Conservation (phyloP, 352 stramenopile genomes). For the Phytophthora fragariae region DNA sequence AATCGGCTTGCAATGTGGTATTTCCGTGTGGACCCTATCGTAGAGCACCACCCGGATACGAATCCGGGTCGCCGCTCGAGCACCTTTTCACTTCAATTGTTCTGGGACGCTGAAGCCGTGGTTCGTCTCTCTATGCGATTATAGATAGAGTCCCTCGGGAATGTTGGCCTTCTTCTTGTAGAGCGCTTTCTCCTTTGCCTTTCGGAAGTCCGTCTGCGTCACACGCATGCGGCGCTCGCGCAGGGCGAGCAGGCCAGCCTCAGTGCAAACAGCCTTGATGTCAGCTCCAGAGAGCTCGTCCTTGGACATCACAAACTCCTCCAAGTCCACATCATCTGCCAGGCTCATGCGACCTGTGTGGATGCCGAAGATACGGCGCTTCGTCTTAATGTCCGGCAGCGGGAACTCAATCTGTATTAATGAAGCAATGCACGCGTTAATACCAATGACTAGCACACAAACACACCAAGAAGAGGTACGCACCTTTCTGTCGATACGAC, state of each 20-base stretch:
- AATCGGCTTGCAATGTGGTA: constrained; percentile 34
- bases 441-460: not conserved
- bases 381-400: constrained; percentile 99
- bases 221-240: constrained; percentile 99
- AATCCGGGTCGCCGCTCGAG: constrained; percentile 3
- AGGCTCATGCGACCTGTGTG: constrained; percentile 99
- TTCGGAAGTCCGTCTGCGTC: constrained; percentile 99
- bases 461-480: not conserved
- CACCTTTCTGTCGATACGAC: constrained; percentile 99
- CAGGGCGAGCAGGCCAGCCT: constrained; percentile 98
- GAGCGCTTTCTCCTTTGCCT: constrained; percentile 99
- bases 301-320: constrained; percentile 99
- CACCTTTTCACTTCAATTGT: constrained; percentile 4
- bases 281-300: constrained; percentile 99
- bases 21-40: constrained; percentile 29
- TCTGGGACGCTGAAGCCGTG: constrained; percentile 12
- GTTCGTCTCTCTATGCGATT: constrained; percentile 52
- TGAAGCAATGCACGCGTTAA: constrained; percentile 19
- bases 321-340: constrained; percentile 98
- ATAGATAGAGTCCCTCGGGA: constrained; percentile 99
- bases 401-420: constrained; percentile 98
- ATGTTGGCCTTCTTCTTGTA: constrained; percentile 99
- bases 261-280: constrained; percentile 99
- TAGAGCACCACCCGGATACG: constrained; percentile 22
- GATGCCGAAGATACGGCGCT: constrained; percentile 99